Evolutionary conservation across 2,329 filamentous ascomycete genomes (phyloP).

Genomic region (Coniochaeta sp.): DNA sequence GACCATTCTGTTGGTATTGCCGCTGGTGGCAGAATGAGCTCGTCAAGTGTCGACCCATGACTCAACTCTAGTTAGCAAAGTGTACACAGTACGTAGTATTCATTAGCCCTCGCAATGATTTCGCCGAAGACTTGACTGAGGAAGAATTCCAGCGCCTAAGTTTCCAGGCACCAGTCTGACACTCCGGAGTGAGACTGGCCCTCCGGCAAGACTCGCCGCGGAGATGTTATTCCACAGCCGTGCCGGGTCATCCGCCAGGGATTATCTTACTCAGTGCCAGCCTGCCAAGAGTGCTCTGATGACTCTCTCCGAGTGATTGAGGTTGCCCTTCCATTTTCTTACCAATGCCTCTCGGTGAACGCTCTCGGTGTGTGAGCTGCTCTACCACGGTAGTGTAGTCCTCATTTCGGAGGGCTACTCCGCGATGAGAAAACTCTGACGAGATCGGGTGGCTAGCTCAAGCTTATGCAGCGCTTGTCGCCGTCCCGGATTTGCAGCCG

Average conservation of each 20-base stretch:
- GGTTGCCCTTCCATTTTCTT: neutral
- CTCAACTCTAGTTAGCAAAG: neutral
- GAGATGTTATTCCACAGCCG: neutral
- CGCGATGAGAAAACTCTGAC: neutral
- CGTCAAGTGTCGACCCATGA: no score
- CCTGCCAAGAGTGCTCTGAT: no score
- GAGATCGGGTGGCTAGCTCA: neutral
- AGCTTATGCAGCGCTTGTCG: neutral
- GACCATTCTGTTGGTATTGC: neutral
- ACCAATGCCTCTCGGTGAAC: neutral
- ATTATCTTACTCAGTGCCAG: no score
- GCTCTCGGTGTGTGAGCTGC: neutral
- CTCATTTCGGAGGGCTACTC: neutral
- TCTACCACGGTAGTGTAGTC: neutral
- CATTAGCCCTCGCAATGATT: neutral
- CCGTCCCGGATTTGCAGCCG: neutral
- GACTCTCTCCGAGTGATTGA: no score
- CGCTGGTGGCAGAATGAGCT: neutral
- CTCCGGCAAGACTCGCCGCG: neutral
- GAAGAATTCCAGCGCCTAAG: neutral
- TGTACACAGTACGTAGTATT: no score
- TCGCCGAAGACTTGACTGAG: neutral
- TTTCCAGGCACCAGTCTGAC: neutral
- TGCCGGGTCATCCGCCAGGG: neutral
- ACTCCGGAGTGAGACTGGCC: neutral